Evolutionary conservation across 2,329 filamentous ascomycete species (phyloP).

Genomic region (Botrytis paeoniae): DNA sequence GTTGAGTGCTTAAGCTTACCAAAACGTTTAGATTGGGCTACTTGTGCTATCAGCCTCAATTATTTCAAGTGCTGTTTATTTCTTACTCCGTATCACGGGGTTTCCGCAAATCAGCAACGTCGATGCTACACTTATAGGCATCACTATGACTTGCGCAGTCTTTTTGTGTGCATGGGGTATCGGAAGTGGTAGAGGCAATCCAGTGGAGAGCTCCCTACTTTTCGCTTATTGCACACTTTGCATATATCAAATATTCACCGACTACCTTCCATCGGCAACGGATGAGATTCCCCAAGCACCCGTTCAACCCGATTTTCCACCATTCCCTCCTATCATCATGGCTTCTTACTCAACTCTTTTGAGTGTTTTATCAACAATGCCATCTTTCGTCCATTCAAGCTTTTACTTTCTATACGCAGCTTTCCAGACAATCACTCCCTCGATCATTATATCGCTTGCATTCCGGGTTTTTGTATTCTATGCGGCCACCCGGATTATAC

Average conservation of each 20-base stretch:
- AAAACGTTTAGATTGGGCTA: constrained; percentile 67
- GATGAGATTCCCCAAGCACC: constrained; percentile 52
- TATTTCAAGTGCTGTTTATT: constrained; percentile 92
- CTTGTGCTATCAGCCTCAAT: constrained; percentile 85
- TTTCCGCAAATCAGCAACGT: constrained; percentile 92
- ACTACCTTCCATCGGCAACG: constrained; percentile 77
- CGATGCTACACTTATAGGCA: constrained; percentile 88
- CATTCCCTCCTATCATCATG: constrained; percentile 97
- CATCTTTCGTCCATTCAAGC: constrained; percentile 75
- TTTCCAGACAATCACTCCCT: constrained; percentile 92
- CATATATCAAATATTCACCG: constrained; percentile 98
- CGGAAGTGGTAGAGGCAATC: constrained; percentile 87
- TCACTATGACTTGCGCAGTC: constrained; percentile 86
- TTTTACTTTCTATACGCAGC: constrained; percentile 87
- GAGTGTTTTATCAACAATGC: constrained; percentile 78
- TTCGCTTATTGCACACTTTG: constrained; percentile 98
- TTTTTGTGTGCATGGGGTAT: constrained; percentile 95
- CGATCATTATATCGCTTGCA: constrained; percentile 89
- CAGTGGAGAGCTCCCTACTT: constrained; percentile 88
- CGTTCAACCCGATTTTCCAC: constrained; percentile 83
- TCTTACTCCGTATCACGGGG: constrained; percentile 89
- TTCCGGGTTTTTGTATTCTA: constrained; percentile 96
- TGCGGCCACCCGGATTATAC: constrained; percentile 91
- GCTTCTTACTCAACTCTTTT: constrained; percentile 92
- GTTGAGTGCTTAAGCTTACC: constrained; percentile 21